Conservation (phyloP, 2,329 filamentous ascomycete species). For the Xylaria sp. region DNA sequence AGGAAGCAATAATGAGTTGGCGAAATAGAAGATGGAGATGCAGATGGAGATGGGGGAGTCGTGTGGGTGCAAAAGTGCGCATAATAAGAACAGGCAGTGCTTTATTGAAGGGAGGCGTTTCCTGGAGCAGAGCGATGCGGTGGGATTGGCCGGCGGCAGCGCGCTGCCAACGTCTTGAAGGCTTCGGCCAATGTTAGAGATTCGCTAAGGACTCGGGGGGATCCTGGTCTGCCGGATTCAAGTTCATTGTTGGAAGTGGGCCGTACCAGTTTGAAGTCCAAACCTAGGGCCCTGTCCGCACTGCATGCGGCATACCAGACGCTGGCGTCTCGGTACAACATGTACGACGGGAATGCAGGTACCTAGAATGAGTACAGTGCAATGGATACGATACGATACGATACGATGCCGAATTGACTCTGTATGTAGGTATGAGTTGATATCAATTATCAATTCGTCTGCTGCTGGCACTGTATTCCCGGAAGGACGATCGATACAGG, state of each 20-base stretch:
- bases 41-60: too few species aligned
- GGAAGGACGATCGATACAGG: too few species aligned
- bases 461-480: too few species aligned
- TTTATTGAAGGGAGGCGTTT: too few species aligned
- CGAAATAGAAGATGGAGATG: neutral
- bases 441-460: too few species aligned
- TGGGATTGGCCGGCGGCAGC: conserved; percentile 14
- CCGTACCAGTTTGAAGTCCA: conserved; percentile 16
- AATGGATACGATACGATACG: too few species aligned
- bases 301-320: conserved; percentile 2
- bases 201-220: neutral
- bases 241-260: conserved; percentile 9
- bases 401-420: too few species aligned
- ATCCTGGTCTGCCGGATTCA: conserved; percentile 13
- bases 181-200: neutral
- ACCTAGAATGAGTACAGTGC: too few species aligned
- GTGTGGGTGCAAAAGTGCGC: neutral
- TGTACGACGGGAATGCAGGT: neutral
- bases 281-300: too few species aligned
- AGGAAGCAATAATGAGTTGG: neutral
- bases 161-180: neutral
- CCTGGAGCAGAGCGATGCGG: neutral
- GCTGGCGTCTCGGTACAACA: conserved; percentile 2
- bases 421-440: too few species aligned
- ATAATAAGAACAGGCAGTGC: neutral